Evolutionary conservation across 768 basidiomycete species (phyloP).

Genomic region (Suillus hirtellus): DNA sequence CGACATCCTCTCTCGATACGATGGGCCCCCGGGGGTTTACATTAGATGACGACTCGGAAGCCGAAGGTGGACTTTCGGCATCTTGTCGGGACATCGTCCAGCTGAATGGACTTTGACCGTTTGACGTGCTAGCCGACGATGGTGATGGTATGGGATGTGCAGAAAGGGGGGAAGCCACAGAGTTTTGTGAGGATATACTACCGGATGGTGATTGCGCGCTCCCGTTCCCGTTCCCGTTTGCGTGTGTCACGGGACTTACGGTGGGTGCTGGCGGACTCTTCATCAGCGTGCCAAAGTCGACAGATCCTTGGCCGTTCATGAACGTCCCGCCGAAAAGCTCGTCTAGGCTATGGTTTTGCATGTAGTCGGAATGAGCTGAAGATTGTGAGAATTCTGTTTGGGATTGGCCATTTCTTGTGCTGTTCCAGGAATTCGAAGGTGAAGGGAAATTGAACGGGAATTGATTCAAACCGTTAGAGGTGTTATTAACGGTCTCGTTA

Average conservation of each 20-base stretch:
- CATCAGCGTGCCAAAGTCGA: slow-evolving; percentile 36
- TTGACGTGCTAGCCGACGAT: slow-evolving; percentile 29
- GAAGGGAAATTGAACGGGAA: slow-evolving; percentile 51
- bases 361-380: slow-evolving; percentile 24
- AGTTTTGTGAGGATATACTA: slow-evolving; percentile 14
- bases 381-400: slow-evolving; percentile 22
- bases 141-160: slow-evolving; percentile 18
- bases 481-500: slow-evolving; percentile 9
- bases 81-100: slow-evolving; percentile 28
- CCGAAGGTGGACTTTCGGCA: slow-evolving; percentile 36
- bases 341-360: slow-evolving; percentile 35
- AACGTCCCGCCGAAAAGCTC: slow-evolving; percentile 47
- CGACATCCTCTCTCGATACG: slow-evolving; percentile 50
- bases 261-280: slow-evolving; percentile 29
- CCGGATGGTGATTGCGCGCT: slow-evolving; percentile 22
- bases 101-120: slow-evolving; percentile 27
- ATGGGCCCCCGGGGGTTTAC: slow-evolving; percentile 28
- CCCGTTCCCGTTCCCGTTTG: slow-evolving; percentile 24
- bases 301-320: slow-evolving; percentile 29
- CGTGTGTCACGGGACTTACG: slow-evolving; percentile 59
- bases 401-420: slow-evolving; percentile 31
- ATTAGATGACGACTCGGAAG: slow-evolving; percentile 36
- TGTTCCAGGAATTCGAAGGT: slow-evolving; percentile 30
- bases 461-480: slow-evolving; percentile 29
- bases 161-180: slow-evolving; percentile 19